These are phyloP conservation scores for Dittrichia graveolens DNA, from an alignment of 129 eudicot genomes.

Conservation along the genomic window DNA sequence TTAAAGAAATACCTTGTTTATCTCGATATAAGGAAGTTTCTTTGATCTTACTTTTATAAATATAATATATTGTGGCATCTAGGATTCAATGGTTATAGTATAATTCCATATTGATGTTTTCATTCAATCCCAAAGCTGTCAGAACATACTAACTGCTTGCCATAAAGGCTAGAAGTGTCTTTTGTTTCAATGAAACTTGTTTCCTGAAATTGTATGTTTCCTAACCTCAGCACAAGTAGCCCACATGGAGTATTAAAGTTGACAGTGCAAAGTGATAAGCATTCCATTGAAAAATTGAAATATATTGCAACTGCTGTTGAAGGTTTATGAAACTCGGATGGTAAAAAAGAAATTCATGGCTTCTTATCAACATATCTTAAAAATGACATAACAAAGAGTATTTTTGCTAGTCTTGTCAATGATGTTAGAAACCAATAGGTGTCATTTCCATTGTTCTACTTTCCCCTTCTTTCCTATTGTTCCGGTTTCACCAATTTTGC, in stretches of 20 bases:
- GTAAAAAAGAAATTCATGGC: not conserved
- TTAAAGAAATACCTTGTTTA: not conserved
- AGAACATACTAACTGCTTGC: not conserved
- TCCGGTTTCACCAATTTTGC: not conserved
- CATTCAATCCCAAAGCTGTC: not conserved
- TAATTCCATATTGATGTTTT: no score
- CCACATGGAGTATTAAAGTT: not conserved
- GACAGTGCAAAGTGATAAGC: not conserved
- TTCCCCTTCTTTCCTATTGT: no score
- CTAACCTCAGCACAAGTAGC: not conserved
- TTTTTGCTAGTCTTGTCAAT: not conserved
- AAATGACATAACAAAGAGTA: not conserved
- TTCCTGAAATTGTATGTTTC: not conserved
- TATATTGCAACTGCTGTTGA: not conserved
- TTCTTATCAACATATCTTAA: slow-evolving; percentile 1
- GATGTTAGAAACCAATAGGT: not conserved
- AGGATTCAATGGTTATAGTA: no score
- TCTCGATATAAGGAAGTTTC: slow-evolving; percentile 1
- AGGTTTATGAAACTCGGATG: not conserved
- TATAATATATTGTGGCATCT: no score
- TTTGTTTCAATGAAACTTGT: not conserved
- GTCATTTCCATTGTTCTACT: not conserved
- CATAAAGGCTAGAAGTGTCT: not conserved
- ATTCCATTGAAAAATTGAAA: no score
- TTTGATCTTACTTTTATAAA: not conserved